Evolutionary conservation across 768 basidiomycete species (phyloP).

Genomic region (Collybia nuda): DNA sequence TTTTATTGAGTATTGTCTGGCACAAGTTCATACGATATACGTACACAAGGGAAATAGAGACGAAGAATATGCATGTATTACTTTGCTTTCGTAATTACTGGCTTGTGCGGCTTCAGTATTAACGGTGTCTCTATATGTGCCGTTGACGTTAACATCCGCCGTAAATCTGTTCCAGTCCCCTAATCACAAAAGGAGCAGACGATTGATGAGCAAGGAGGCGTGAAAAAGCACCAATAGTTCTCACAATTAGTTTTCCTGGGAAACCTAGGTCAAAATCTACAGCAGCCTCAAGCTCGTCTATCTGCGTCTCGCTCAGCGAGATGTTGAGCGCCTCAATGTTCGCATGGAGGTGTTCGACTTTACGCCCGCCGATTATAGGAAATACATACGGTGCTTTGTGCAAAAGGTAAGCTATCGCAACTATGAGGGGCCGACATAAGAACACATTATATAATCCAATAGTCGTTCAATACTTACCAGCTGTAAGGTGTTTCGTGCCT

Average conservation of each 20-base stretch:
- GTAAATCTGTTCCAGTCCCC: too few relatives aligned
- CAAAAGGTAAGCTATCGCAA: constrained; percentile 55
- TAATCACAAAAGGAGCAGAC: too few relatives aligned
- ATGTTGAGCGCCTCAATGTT: constrained; percentile 54
- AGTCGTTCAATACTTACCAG: constrained; percentile 17
- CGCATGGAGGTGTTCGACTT: constrained; percentile 47
- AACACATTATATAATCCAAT: neutral
- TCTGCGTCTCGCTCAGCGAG: constrained; percentile 41
- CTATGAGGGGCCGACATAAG: constrained; percentile 14
- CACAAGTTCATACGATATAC: too few relatives aligned
- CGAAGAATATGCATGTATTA: too few relatives aligned
- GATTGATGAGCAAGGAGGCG: neutral
- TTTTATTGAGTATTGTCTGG: too few relatives aligned
- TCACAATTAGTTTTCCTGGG: constrained; percentile 31
- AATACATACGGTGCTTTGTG: constrained; percentile 55
- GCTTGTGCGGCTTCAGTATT: too few relatives aligned
- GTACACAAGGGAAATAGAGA: too few relatives aligned
- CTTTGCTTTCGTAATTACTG: too few relatives aligned
- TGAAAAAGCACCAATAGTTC: constrained; percentile 4
- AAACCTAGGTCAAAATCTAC: constrained; percentile 49
- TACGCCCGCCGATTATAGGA: constrained; percentile 51
- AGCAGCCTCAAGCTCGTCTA: constrained; percentile 41
- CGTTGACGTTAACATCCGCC: too few relatives aligned
- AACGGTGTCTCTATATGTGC: too few relatives aligned
- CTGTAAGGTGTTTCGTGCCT: constrained; percentile 30